phyloP scores from a whole-genome alignment of 129 eudicot species.

The carrot (Daucus carota) region DH1_v3.0 NC_030389.2:37430001-37430500 shows the following conservation, averaged over 20 bases:
- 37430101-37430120: background rate
- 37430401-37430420: background rate
- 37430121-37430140: slow-evolving; percentile 5
- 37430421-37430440: background rate
- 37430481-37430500: background rate
- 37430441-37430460: background rate
- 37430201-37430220: background rate
- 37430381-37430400: slow-evolving; percentile 12
- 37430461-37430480: background rate
- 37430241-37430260: slow-evolving; percentile 16
- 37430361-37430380: slow-evolving; percentile 9
- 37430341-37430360: background rate
- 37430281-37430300: slow-evolving; percentile 3
- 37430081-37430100: background rate
- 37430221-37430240: slow-evolving; percentile 1
- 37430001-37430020: background rate
- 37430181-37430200: slow-evolving; percentile 12
- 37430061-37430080: background rate
- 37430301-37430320: slow-evolving; percentile 19
- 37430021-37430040: background rate
- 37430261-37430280: slow-evolving; percentile 17
- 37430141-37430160: background rate
- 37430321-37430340: slow-evolving; percentile 14
- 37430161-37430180: background rate
- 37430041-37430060: background rate